phyloP scores from a whole-genome alignment of 129 eudicot genomes.

The Cynara cardunculus region DNA sequence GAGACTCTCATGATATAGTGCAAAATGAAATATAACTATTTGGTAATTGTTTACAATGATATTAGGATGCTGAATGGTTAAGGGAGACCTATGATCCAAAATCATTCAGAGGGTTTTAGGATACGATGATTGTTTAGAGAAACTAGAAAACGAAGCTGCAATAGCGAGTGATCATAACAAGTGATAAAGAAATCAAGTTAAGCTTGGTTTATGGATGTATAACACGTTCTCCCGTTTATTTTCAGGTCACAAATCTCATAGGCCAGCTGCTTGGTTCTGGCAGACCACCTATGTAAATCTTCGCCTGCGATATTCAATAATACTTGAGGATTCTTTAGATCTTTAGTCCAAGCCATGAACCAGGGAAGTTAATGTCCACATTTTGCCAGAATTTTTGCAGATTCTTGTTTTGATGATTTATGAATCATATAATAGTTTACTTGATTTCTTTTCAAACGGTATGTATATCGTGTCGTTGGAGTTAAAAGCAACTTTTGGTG shows the following conservation, averaged over 20 bases:
- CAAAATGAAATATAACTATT: too few species aligned
- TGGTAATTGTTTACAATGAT: too few species aligned
- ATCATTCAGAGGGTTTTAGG: too few species aligned
- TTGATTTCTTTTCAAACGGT: too few species aligned
- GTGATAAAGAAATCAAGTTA: background rate
- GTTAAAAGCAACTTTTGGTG: too few species aligned
- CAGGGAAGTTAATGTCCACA: slow-evolving; percentile 15
- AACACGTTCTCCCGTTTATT: slow-evolving; percentile 8
- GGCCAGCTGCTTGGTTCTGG: slow-evolving; percentile 72
- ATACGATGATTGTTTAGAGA: too few species aligned
- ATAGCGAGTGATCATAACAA: background rate
- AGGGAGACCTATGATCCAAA: too few species aligned
- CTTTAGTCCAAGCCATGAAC: slow-evolving; percentile 2
- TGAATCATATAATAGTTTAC: slow-evolving; percentile 24
- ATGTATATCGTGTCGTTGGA: too few species aligned
- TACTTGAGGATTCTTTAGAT: slow-evolving; percentile 9
- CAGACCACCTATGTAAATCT: slow-evolving; percentile 50
- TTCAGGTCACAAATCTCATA: slow-evolving; percentile 74
- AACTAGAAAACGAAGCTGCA: background rate
- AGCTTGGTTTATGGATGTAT: background rate
- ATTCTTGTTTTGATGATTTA: slow-evolving; percentile 17
- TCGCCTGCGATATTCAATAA: slow-evolving; percentile 10
- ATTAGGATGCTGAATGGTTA: too few species aligned
- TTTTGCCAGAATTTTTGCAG: slow-evolving; percentile 17
- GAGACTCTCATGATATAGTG: too few species aligned